Conservation (phyloP, 345 rosid genomes). For the Salix purpurea region DNA sequence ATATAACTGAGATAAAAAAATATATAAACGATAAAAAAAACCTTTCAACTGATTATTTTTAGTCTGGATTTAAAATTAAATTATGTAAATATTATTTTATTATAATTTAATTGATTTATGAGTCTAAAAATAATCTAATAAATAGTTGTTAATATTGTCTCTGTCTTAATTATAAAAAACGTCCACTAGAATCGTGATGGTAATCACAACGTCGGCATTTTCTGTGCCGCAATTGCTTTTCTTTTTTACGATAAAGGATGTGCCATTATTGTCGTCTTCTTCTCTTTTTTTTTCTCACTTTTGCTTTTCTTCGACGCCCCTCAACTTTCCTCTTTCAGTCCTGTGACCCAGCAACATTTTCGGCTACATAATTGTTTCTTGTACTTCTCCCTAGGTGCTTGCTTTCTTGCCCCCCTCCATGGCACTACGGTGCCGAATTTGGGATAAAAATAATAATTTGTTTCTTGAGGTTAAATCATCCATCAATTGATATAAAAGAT, state of each 20-base stretch:
- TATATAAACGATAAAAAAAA: too few species aligned
- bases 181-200: conserved; percentile 15
- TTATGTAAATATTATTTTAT: rapidly evolving
- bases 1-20: too few species aligned
- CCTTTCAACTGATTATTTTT: rapidly evolving
- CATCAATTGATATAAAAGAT: too few species aligned
- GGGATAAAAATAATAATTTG: too few species aligned
- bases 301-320: conserved; percentile 1
- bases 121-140: rapidly evolving
- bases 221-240: conserved; percentile 3
- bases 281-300: background rate
- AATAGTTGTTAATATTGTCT: too few species aligned
- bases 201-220: conserved; percentile 32
- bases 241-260: conserved; percentile 4
- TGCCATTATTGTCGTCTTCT: conserved; percentile 17
- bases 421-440: background rate
- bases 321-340: conserved; percentile 1
- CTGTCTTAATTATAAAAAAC: background rate
- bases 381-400: background rate
- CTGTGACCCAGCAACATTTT: conserved; percentile 12
- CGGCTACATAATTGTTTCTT: background rate
- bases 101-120: too few species aligned
- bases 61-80: too few species aligned
- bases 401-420: background rate
- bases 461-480: too few species aligned